Conservation (phyloP, 148 eudicot species). For the Fagopyrum esculentum region DNA sequence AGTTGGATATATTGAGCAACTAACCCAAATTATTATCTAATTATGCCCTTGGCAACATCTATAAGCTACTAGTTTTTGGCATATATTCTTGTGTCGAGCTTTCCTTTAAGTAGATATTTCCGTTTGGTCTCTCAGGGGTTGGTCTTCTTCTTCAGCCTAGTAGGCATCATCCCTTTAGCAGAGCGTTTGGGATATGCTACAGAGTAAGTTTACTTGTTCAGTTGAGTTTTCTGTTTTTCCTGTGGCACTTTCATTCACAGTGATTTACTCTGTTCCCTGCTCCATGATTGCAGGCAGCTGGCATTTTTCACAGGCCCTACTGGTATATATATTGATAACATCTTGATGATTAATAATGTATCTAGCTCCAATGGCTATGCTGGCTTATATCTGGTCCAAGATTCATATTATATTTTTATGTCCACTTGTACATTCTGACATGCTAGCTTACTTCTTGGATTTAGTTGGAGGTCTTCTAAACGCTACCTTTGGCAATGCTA, state of each 20-base stretch:
- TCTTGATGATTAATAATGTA: no score
- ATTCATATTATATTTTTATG: neutral
- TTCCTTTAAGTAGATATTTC: constrained; percentile 7
- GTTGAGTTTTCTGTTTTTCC: neutral
- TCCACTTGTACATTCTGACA: constrained; percentile 15
- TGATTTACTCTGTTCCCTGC: constrained; percentile 9
- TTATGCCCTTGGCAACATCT: no score
- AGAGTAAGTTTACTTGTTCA: constrained; percentile 35
- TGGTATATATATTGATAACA: constrained; percentile 30
- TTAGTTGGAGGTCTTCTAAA: constrained; percentile 95
- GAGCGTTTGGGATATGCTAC: constrained; percentile 93
- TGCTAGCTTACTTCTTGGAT: constrained; percentile 25
- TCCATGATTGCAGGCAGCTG: constrained; percentile 64
- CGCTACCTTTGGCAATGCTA: constrained; percentile 97
- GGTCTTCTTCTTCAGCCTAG: constrained; percentile 76
- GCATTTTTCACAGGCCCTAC: constrained; percentile 84
- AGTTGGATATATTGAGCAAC: no score
- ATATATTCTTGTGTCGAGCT: neutral
- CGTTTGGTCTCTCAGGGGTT: constrained; percentile 47
- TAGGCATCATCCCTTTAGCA: constrained; percentile 86
- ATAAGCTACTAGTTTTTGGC: no score
- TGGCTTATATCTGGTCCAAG: neutral
- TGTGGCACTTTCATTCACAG: neutral
- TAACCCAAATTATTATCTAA: no score
- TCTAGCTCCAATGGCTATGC: neutral